Evolutionary conservation across 257 asterid genomes (phyloP), one percentile per base, ranked within the genome.

Genomic region (Perilla frutescens): DNA sequence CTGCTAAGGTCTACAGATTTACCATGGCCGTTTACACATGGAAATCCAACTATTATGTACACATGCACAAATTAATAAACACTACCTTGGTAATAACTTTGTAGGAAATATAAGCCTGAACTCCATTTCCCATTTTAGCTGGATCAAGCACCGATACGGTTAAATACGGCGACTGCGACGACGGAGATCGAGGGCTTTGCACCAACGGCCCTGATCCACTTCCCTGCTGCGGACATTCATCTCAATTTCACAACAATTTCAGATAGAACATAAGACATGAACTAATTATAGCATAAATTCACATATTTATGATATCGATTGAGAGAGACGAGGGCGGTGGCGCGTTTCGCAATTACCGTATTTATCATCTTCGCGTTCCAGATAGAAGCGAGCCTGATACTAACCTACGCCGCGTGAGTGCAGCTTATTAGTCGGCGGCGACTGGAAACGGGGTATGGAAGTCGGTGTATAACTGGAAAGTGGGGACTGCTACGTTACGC

Each of bases 91-190:
- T 91, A 74, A 90, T 88, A 72, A 95, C 99, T 90, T 92, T 95
- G 84, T 95, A 95, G n/a, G 99, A 95, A 56, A 95, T 87, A 70
- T 95, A 95, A 60, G 99, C 87, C 88, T 95, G 99, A 76, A 95
- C 99, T 62, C 99, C 97, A 70, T 85, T 92, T 34, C 97, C 99
- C 99, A 95, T 92, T 74, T 95, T 95, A 82, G 99, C 98, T 48
- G 98, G 98, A 89, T 92, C 99, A 40, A 90, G 81, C 36, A 95
- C 96, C n/a, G 96, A 89, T 4, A 92, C 98, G 14, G 87, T 83
- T 40, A 95, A 64, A 79, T 74, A 89, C 68, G 91, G 97, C n/a
- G 81, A 75, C 59, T 84, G 92, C 37, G 96, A 84, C 39, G 89
- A 74, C 65, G 96, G 88, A 8, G 99, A 92, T 90, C 96, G 89